These are phyloP conservation scores for Thelephora aurantiotincta DNA, from an alignment of 768 basidiomycete species.

Conservation along the genomic window DNA sequence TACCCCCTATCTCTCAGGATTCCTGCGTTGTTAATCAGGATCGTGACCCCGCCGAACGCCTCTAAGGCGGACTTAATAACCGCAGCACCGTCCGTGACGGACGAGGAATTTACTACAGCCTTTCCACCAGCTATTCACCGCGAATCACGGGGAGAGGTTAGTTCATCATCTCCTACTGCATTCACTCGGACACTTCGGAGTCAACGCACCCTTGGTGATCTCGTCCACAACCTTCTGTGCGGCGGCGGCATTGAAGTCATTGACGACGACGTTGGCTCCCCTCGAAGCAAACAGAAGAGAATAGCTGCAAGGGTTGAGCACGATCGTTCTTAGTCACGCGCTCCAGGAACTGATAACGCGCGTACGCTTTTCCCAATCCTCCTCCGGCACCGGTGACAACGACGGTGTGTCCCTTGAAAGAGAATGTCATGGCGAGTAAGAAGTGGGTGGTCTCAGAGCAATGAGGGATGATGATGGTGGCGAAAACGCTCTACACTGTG, in stretches of 20 bases:
- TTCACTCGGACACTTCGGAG: background rate
- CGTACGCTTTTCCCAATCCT: slow-evolving; percentile 84
- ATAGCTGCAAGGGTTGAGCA: slow-evolving; percentile 41
- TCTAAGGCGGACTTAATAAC: slow-evolving; percentile 81
- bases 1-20: slow-evolving; percentile 75
- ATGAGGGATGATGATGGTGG: too few species aligned
- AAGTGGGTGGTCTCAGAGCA: too few species aligned
- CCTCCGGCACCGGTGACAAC: slow-evolving; percentile 94
- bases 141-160: background rate
- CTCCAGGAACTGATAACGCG: slow-evolving; percentile 6
- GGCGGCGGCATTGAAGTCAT: slow-evolving; percentile 79
- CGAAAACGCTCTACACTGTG: too few species aligned
- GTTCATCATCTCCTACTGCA: background rate
- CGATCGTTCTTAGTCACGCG: background rate
- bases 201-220: slow-evolving; percentile 58
- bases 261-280: slow-evolving; percentile 90
- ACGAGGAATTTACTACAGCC: slow-evolving; percentile 78
- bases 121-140: slow-evolving; percentile 61
- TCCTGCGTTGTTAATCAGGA: slow-evolving; percentile 94
- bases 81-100: slow-evolving; percentile 73
- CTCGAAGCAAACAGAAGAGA: slow-evolving; percentile 84
- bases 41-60: slow-evolving; percentile 70
- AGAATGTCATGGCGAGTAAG: slow-evolving; percentile 18
- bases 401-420: slow-evolving; percentile 83
- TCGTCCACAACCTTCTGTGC: slow-evolving; percentile 89